These are phyloP conservation scores for Geosmithia flava DNA, from an alignment of 2,329 filamentous ascomycete species.

Conservation along the genomic window DNA sequence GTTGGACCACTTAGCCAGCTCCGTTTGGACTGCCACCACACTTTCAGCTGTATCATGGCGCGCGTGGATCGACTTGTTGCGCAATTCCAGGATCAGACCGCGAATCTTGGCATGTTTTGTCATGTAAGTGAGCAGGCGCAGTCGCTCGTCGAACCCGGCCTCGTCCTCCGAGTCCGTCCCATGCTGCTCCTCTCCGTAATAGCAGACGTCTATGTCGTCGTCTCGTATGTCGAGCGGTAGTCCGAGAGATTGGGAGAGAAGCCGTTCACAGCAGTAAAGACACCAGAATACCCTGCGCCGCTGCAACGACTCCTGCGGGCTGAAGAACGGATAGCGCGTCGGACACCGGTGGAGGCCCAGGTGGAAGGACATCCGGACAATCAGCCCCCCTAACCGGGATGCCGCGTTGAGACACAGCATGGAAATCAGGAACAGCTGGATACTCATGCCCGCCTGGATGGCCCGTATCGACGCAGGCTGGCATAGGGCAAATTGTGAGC, in stretches of 20 bases:
- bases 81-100: constrained; percentile 36
- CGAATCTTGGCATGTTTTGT: constrained; percentile 34
- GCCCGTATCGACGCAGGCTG: constrained; percentile 31
- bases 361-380: constrained; percentile 42
- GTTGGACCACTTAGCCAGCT: constrained; percentile 38
- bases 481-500: constrained; percentile 30
- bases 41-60: constrained; percentile 27
- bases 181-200: constrained; percentile 34
- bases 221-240: constrained; percentile 41
- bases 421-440: constrained; percentile 41
- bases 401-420: constrained; percentile 45
- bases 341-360: constrained; percentile 47
- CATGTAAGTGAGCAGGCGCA: constrained; percentile 24
- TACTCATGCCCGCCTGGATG: constrained; percentile 37
- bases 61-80: constrained; percentile 36
- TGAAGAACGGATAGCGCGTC: constrained; percentile 36
- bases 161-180: constrained; percentile 3
- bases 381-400: constrained; percentile 39
- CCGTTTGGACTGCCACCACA: constrained; percentile 31
- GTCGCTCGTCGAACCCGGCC: constrained; percentile 11
- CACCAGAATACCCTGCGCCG: constrained; percentile 44
- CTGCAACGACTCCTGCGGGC: constrained; percentile 27
- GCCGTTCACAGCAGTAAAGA: constrained; percentile 40
- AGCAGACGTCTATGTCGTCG: constrained; percentile 46
- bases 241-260: constrained; percentile 42